A percentile compares a stretch with the other conserved stretches of the same genome.
phyloP scores from a whole-genome alignment of 768 basidiomycete species.

The Lentinula raphanica region DNA sequence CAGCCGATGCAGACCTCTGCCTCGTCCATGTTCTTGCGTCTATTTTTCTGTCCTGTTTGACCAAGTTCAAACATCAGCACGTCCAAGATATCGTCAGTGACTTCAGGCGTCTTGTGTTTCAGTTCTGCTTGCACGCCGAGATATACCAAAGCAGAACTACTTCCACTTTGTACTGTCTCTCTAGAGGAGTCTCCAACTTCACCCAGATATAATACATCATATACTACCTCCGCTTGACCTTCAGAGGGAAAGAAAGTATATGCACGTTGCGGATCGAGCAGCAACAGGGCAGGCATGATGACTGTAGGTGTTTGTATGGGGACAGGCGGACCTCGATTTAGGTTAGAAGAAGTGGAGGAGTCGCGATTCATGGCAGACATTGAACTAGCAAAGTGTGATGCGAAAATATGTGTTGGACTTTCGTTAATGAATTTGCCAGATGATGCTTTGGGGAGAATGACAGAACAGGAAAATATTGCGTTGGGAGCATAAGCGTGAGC shows the following conservation, averaged over 20 bases:
- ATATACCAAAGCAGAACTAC: not conserved
- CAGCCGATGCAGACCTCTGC: not conserved
- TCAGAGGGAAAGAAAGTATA: not conserved
- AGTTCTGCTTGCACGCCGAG: not conserved
- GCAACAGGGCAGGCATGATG: not conserved
- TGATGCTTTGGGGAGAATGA: not conserved
- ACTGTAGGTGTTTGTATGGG: constrained; percentile 1
- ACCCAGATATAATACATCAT: not conserved
- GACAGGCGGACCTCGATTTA: not conserved
- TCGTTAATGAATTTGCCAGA: not conserved
- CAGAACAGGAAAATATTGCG: not conserved
- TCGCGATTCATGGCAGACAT: not conserved
- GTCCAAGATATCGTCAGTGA: not conserved
- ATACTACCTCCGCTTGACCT: not conserved
- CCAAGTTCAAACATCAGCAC: no score
- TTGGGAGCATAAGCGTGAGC: not conserved
- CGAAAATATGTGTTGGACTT: not conserved
- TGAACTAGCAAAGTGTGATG: not conserved
- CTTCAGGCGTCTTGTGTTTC: not conserved
- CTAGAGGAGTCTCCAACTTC: not conserved
- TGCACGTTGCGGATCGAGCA: not conserved
- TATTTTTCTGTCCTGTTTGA: not conserved
- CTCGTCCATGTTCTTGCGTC: not conserved
- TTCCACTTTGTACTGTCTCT: not conserved
- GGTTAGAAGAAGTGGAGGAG: not conserved